phyloP scores from a whole-genome alignment of 805 yeast genomes.

The Starmerella vitae region DNA sequence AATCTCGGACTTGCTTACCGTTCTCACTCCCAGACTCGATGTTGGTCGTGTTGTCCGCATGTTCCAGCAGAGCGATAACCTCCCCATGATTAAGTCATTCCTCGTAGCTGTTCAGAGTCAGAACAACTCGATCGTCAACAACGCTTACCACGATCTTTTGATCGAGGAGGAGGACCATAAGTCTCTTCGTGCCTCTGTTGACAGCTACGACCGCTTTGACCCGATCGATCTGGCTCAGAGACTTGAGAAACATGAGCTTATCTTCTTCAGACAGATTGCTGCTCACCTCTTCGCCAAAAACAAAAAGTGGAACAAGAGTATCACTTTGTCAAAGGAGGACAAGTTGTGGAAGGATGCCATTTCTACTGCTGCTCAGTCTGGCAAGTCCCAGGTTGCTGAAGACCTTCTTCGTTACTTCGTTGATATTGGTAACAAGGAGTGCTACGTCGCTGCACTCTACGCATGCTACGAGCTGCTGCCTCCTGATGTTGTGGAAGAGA shows the following conservation, averaged over 20 bases:
- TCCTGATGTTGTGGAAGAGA: slow-evolving; percentile 73
- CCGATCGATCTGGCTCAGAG: slow-evolving; percentile 83
- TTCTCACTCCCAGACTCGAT: slow-evolving; percentile 77
- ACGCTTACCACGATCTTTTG: slow-evolving; percentile 87
- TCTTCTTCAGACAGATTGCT: slow-evolving; percentile 92
- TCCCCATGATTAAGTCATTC: slow-evolving; percentile 93
- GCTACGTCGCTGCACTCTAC: slow-evolving; percentile 80
- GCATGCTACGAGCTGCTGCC: slow-evolving; percentile 68
- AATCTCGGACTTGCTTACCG: slow-evolving; percentile 72
- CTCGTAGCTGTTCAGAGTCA: slow-evolving; percentile 79
- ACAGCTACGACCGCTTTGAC: slow-evolving; percentile 81
- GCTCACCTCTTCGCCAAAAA: slow-evolving; percentile 87
- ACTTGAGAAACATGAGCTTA: slow-evolving; percentile 77
- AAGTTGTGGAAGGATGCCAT: slow-evolving; percentile 91
- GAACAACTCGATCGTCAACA: slow-evolving; percentile 81
- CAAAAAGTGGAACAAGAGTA: slow-evolving; percentile 84
- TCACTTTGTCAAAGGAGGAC: slow-evolving; percentile 77
- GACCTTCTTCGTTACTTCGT: slow-evolving; percentile 84
- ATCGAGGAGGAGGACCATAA: slow-evolving; percentile 95
- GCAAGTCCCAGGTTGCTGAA: slow-evolving; percentile 67
- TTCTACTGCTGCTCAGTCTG: slow-evolving; percentile 76
- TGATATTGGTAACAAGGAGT: slow-evolving; percentile 92
- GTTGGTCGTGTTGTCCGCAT: slow-evolving; percentile 88
- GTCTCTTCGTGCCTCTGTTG: slow-evolving; percentile 75
- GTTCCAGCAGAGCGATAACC: slow-evolving; percentile 87